A percentile compares a stretch with the other conserved stretches of the same genome.
phyloP scores from a whole-genome alignment of 1,139 yeast genomes.

The Yamadazyma siamensis region DNA sequence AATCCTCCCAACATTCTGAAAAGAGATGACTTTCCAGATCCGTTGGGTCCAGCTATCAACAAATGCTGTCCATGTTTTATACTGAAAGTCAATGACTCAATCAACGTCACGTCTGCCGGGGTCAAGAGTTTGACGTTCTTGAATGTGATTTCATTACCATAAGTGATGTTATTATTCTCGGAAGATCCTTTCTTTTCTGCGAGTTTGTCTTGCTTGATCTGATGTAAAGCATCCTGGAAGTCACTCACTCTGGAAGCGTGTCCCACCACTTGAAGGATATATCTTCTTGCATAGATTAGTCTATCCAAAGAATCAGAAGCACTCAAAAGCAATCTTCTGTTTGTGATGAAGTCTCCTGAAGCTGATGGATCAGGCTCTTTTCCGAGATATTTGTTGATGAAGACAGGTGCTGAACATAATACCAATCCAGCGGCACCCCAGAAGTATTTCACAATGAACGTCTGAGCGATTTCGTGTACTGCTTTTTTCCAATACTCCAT shows the following conservation, averaged over 20 bases:
- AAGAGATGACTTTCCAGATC: conserved; percentile 90
- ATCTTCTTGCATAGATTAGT: conserved; percentile 80
- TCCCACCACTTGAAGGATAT: conserved; percentile 79
- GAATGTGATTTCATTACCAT: conserved; percentile 64
- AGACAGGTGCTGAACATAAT: conserved; percentile 86
- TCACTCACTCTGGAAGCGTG: conserved; percentile 75
- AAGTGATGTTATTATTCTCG: conserved; percentile 21
- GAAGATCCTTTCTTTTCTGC: conserved; percentile 7
- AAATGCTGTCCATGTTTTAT: conserved; percentile 82
- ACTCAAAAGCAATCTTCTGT: conserved; percentile 76
- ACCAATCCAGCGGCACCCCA: conserved; percentile 96
- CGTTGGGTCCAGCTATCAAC: conserved; percentile 91
- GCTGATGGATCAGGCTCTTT: conserved; percentile 48
- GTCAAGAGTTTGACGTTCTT: conserved; percentile 74
- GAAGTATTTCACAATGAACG: conserved; percentile 82
- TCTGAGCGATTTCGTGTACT: conserved; percentile 72
- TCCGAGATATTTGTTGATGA: conserved; percentile 59
- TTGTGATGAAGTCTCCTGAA: conserved; percentile 83
- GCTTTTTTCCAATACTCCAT: conserved; percentile 77
- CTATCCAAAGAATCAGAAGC: conserved; percentile 90
- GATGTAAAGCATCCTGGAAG: conserved; percentile 62
- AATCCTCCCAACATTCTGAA: conserved; percentile 89
- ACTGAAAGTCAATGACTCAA: conserved; percentile 62
- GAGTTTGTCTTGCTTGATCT: conserved; percentile 34
- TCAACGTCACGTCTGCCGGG: conserved; percentile 77